A percentile compares a stretch with the other conserved stretches of the same genome.
These are phyloP conservation scores for Acidomyces sp. DNA, from an alignment of 495 filamentous ascomycete species.

Conservation along the genomic window DNA sequence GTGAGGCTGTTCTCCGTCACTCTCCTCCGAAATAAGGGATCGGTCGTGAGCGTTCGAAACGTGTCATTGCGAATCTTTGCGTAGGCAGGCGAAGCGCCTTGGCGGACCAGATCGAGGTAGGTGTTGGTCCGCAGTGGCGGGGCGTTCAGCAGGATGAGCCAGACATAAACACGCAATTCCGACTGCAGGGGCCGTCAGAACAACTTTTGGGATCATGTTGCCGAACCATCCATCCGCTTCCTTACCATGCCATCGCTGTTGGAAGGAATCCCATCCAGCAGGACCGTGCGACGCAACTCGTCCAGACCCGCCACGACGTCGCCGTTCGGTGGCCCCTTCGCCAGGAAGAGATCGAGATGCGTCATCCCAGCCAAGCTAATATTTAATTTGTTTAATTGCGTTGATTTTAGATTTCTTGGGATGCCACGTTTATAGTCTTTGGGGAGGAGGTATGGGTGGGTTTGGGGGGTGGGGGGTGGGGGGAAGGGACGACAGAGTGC, in stretches of 20 bases:
- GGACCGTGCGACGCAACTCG: constrained; percentile 60
- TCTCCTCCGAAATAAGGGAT: constrained; percentile 86
- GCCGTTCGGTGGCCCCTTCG: constrained; percentile 36
- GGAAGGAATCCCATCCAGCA: constrained; percentile 66
- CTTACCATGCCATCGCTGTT: constrained; percentile 84
- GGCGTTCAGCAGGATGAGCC: constrained; percentile 81
- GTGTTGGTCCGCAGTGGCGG: constrained; percentile 69
- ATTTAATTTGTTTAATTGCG: neutral
- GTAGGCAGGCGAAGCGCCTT: constrained; percentile 85
- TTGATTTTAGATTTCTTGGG: too few relatives aligned
- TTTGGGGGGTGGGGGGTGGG: too few relatives aligned
- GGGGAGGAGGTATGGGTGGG: too few relatives aligned
- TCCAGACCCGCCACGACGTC: constrained; percentile 54
- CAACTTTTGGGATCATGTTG: neutral
- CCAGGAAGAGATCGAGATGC: constrained; percentile 19
- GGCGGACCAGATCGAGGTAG: constrained; percentile 82
- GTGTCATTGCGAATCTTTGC: constrained; percentile 97
- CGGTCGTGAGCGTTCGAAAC: constrained; percentile 87
- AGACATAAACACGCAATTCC: constrained; percentile 85
- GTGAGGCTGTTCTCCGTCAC: constrained; percentile 93
- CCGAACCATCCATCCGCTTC: neutral
- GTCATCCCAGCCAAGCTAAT: constrained; percentile 9
- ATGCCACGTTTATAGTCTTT: too few relatives aligned
- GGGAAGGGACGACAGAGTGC: too few relatives aligned
- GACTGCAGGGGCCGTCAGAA: constrained; percentile 44